These are phyloP conservation scores for Aspergillus sclerotialis DNA, from an alignment of 2,329 filamentous ascomycete genomes.

Conservation along the genomic window DNA sequence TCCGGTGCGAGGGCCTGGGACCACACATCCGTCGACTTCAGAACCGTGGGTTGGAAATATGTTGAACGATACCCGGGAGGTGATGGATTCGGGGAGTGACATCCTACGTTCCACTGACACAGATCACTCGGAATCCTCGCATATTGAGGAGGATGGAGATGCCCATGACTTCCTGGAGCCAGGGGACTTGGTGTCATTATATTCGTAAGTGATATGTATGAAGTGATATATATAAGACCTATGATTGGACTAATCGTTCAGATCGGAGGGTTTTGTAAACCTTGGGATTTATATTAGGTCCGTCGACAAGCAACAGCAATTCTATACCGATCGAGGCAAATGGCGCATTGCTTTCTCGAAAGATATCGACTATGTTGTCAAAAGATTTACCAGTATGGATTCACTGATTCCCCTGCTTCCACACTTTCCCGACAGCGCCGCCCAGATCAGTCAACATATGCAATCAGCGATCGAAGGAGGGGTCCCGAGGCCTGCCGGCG, in stretches of 20 bases:
- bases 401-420: conserved; percentile 42
- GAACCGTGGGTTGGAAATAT: conserved; percentile 23
- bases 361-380: conserved; percentile 43
- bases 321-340: conserved; percentile 37
- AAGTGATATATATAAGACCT: too few species aligned
- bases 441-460: conserved; percentile 20
- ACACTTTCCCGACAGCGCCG: conserved; percentile 40
- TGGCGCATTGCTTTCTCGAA: conserved; percentile 33
- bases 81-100: conserved; percentile 20
- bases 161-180: conserved; percentile 27
- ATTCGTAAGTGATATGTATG: conserved; percentile 24
- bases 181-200: conserved; percentile 34
- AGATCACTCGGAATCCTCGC: conserved; percentile 18
- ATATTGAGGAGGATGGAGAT: conserved; percentile 24
- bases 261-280: conserved; percentile 17
- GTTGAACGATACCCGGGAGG: conserved; percentile 25
- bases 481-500: conserved; percentile 32
- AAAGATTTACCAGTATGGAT: conserved; percentile 40
- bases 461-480: conserved; percentile 35
- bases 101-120: conserved; percentile 15
- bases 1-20: conserved; percentile 19
- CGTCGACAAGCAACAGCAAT: conserved; percentile 34
- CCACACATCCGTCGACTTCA: conserved; percentile 8
- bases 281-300: conserved; percentile 37
- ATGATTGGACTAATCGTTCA: too few species aligned